Base-by-base conservation (phyloP, 768 basidiomycete species). In the Cystobasidium ongulense region DNA sequence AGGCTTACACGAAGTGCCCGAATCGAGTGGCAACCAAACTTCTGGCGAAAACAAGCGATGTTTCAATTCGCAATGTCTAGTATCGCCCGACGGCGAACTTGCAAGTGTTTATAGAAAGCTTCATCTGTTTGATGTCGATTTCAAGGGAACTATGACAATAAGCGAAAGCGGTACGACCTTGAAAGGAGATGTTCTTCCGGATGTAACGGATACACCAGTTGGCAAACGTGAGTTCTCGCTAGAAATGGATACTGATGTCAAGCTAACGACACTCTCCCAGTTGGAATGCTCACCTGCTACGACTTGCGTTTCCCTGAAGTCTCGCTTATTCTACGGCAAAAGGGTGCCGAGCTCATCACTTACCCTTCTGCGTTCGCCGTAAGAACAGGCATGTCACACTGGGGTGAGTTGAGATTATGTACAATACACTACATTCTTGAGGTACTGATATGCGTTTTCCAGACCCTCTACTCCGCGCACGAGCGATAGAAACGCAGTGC, bases 401-500 rank as follows among this genome's bases (percentile, higher is more conserved):
- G 79, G 79, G 78, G 76, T 77, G 1, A 23, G 74, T 31, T 38
- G 23, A 31, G 11, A 8, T 17, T 46, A 52, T 7, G 7, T 25
- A 21, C 36, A 1, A 25, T 1, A 1, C 21, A 31, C 33, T 13
- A 36, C 23, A 1, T 31, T 5, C 21, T 4, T 33, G 31, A 59
- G 2, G 27, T 0, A n/a, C 38, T 11, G 0, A n/a, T 7, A 33
- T 8, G 41, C 25, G 13, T 63, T 11, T 3, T 38, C 0, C 41
- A 67, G 65, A 78, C 36, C 65, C 68, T 13, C 75, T 79, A 3
- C 75, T 79, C 3, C 71, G 77, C 1, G 77, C 78, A 1, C 62
- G 79, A 1, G 79, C 79, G 0, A 79, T 80, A 63, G 79, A 80
- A 50, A 79, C 76, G 15, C 79, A 80, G n/a, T 73, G 63, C 71